Percentiles rank a stretch among this genome's conserved stretches.
Evolutionary conservation across 1,284 basidiomycete genomes (phyloP).

Genomic region (Ganoderma resinaceum): DNA sequence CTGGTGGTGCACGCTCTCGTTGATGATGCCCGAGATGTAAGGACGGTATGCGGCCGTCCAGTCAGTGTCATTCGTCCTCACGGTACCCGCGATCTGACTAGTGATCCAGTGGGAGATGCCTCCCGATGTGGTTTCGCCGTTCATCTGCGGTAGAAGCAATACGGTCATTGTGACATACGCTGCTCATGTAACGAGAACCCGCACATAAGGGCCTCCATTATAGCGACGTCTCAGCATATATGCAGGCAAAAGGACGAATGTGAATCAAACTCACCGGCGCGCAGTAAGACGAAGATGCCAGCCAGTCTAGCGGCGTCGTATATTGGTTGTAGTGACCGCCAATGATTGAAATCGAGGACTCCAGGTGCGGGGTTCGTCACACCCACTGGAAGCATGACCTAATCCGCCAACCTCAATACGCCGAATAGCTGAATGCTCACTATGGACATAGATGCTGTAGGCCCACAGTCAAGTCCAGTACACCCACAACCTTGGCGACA

Average conservation of each 20-base stretch:
- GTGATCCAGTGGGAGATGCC: constrained; percentile 84
- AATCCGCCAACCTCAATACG: not conserved
- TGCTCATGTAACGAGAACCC: not conserved
- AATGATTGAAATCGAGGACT: constrained; percentile 73
- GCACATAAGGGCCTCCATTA: constrained; percentile 22
- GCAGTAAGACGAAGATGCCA: constrained; percentile 54
- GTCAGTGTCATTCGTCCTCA: constrained; percentile 76
- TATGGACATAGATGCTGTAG: constrained; percentile 71
- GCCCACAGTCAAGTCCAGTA: not conserved
- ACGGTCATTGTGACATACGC: not conserved
- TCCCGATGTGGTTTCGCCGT: constrained; percentile 83
- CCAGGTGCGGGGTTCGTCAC: constrained; percentile 78
- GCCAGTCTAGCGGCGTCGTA: constrained; percentile 50
- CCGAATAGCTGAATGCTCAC: constrained; percentile 36
- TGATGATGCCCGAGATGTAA: constrained; percentile 72
- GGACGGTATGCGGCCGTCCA: constrained; percentile 74
- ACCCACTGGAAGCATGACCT: constrained; percentile 47
- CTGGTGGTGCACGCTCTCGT: constrained; percentile 69
- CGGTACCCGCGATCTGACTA: constrained; percentile 64
- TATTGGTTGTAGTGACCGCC: constrained; percentile 72
- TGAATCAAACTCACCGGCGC: constrained; percentile 44
- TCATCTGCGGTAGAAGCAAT: constrained; percentile 58
- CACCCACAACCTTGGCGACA: not conserved
- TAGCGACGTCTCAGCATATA: not conserved
- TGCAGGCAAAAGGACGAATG: not conserved